Base-by-base conservation (phyloP, 768 basidiomycete genomes). In the Tylopilus balloui region DNA sequence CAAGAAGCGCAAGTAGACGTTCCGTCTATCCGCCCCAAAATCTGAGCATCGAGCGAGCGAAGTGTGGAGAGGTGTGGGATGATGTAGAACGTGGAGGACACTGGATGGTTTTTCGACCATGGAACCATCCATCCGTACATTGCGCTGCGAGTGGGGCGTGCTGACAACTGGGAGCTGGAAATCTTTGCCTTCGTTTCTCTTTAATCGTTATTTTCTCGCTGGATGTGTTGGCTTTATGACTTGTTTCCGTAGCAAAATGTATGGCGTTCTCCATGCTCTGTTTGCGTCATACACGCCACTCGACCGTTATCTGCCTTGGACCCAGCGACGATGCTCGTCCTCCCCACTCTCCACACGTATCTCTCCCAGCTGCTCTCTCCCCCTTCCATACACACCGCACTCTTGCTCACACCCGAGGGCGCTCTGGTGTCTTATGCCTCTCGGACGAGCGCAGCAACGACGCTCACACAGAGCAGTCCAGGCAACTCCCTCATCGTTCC, bases 1-100 rank as follows among this genome's bases (percentile, higher is more conserved):
- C 53, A 92, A 88, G 79, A 92, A 88, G 76, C 85, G 89, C 62
- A 79, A 80, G 72, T 79, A 79, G 68, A 63, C 9, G 35, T 24
- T 4, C 37, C 17, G 17, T 20, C 8, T 21, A 19, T 25, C n/a
- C n/a, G n/a, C 28, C 29, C 13, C 10, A 56, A 53, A 64, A 49
- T 27, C 11, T 44, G 38, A 34, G 32, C 32, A n/a, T 34, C 15
- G 7, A 32, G 7, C 32, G 32, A 17, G 32, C n/a, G n/a, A n/a
- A n/a, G n/a, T n/a, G n/a, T 8, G n/a, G 32, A n/a, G 9, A 15
- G 15, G n/a, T 34, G 32, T 34, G 32, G 32, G 32, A 32, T 17
- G 32, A n/a, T 34, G 14, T 31, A 15, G 14, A 34, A 34, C 9
- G 47, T 50, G 55, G 54, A 41, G 50, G 47, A 23, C 48, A 48